Evolutionary conservation across 495 filamentous ascomycete species (phyloP).

Genomic region (Staphylotrichum tortipilum): DNA sequence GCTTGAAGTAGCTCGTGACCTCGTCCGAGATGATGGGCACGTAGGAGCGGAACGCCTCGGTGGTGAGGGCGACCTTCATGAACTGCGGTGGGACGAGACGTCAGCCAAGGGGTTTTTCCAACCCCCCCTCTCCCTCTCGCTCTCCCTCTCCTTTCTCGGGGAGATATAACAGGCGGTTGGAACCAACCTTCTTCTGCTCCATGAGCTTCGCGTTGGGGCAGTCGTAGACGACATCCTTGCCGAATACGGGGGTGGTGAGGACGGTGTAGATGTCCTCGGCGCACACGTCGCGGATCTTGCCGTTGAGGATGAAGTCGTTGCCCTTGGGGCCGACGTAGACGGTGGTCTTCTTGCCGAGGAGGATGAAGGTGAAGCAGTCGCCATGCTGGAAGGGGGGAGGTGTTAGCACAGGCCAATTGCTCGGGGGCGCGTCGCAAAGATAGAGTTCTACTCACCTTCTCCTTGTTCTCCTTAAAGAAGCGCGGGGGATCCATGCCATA

Average conservation of each 20-base stretch:
- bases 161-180: too few relatives aligned
- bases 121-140: too few relatives aligned
- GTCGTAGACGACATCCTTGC: slow-evolving; percentile 79
- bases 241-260: slow-evolving; percentile 79
- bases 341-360: slow-evolving; percentile 70
- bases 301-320: slow-evolving; percentile 82
- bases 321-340: slow-evolving; percentile 68
- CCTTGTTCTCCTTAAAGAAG: slow-evolving; percentile 62
- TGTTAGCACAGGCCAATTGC: background rate
- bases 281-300: slow-evolving; percentile 70
- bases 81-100: slow-evolving; percentile 45
- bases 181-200: slow-evolving; percentile 36
- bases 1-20: slow-evolving; percentile 59
- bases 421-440: background rate
- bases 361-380: slow-evolving; percentile 64
- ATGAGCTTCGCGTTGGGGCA: slow-evolving; percentile 68
- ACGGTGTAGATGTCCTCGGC: slow-evolving; percentile 77
- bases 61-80: slow-evolving; percentile 77
- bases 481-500: slow-evolving; percentile 79
- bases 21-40: slow-evolving; percentile 72
- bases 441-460: slow-evolving; percentile 47
- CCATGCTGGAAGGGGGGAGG: slow-evolving; percentile 17
- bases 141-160: too few relatives aligned
- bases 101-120: background rate
- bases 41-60: slow-evolving; percentile 65